Evolutionary conservation across 2,329 filamentous ascomycete species (phyloP), one percentile per base, ranked within the genome.

Genomic region (Exophiala phaeomuriformis): DNA sequence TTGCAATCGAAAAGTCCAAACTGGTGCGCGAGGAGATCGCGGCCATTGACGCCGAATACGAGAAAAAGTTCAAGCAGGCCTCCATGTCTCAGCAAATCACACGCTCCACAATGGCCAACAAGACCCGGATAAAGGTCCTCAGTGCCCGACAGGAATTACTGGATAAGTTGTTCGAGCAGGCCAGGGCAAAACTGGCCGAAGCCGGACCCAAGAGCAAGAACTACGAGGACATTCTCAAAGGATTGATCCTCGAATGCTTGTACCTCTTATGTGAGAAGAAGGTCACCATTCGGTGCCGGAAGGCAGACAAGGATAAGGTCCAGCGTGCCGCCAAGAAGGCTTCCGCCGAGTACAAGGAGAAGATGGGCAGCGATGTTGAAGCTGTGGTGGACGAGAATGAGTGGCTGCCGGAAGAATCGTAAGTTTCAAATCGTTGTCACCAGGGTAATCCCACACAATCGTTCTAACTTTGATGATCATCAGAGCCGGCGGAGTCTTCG

Each of bases 31-130:
- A 94, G 75, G 93, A 97, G 76, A 96, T 88, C 50, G 82, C 89
- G 68, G 76, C 89, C 72, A 97, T 98, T 77, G 93, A 98, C 76
- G 78, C 79, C 62, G 77, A 86, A 65, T 98, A 96, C 81, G 88
- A 91, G 76, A 97, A 95, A 83, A 97, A 97, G 78, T 94, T 94
- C 83, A 98, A 96, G 80, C 88, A 95, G 75, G 91, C 93, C 66
- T 82, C 86, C 77, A 95, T 97, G 88, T 91, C 89, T 60, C 93
- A 97, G 80, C 93, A 98, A 77, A 97, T 97, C 76, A 95, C 90
- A 61, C 88, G 88, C 69, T 97, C 90, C 61, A 97, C 90, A 59
- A 85, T 96, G 59, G 82, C 90, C 75, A 98, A 98, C 80, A 95
- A 95, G 80, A 93, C 88, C 54, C 84, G 93, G 57, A 84, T 98